Conservation (phyloP, 2,329 filamentous ascomycete genomes). For the Penicillium sp. region DNA sequence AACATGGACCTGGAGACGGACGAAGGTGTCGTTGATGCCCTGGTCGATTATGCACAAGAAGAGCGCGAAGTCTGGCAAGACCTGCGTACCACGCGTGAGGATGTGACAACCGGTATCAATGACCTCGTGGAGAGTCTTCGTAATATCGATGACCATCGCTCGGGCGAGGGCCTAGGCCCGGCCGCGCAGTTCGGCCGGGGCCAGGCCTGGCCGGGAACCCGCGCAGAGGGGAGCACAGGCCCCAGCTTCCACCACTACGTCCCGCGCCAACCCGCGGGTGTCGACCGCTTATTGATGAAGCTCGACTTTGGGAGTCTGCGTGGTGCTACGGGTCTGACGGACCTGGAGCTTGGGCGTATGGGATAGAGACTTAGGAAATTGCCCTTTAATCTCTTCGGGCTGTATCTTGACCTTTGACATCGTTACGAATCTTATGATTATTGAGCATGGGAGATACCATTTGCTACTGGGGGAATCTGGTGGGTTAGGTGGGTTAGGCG, state of each 20-base stretch:
- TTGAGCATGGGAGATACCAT: not conserved
- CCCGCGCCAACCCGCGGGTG: slow-evolving; percentile 72
- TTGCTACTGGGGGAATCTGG: not conserved
- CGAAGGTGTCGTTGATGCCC: slow-evolving; percentile 76
- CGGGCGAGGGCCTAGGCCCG: slow-evolving; percentile 39
- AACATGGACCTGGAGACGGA: slow-evolving; percentile 80
- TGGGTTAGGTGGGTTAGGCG: slow-evolving; percentile 3
- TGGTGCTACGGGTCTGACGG: slow-evolving; percentile 17
- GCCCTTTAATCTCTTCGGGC: not conserved
- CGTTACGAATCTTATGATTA: slow-evolving; percentile 1
- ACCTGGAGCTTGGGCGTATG: slow-evolving; percentile 8
- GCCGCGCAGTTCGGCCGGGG: slow-evolving; percentile 27
- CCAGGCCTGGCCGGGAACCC: slow-evolving; percentile 28
- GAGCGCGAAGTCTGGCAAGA: slow-evolving; percentile 67
- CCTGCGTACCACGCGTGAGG: slow-evolving; percentile 63
- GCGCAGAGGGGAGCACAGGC: slow-evolving; percentile 24
- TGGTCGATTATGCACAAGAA: slow-evolving; percentile 70
- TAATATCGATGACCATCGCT: slow-evolving; percentile 61
- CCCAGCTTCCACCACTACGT: slow-evolving; percentile 54
- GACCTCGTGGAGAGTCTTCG: slow-evolving; percentile 58
- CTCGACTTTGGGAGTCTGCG: slow-evolving; percentile 61
- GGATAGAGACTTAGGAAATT: not conserved
- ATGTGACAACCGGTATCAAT: slow-evolving; percentile 68
- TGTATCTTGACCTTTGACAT: not conserved
- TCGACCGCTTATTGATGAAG: slow-evolving; percentile 89